Evolutionary conservation across 2,329 filamentous ascomycete genomes (phyloP), one percentile per base, ranked within the genome.

Genomic region (Didymella pomorum): DNA sequence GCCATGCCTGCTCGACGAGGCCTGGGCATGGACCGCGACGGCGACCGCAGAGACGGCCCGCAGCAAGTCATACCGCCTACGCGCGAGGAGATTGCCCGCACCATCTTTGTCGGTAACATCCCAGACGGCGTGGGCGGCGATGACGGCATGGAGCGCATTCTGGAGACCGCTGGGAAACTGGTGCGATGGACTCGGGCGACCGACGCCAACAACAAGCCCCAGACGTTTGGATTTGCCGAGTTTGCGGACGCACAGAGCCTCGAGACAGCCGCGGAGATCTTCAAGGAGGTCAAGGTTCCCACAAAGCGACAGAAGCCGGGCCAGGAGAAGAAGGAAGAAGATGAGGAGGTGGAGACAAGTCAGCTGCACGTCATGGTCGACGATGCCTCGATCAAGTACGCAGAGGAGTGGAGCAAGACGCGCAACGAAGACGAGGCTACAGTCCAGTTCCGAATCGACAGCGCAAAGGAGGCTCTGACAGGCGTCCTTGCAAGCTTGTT

Each of bases 171-270:
- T 0, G 93, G 93, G 39, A 88, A 84, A 72, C 79, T 99, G 62
- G 87, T 90, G 63, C 88, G 92, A 69, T 99, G 93, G 93, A 93
- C 93, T 63, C 83, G 92, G 60, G 89, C 88, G 31, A 87, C 86
- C 18, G 87, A 91, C 75, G 87, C 89, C n/a, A 88, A 92, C 65
- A 87, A 90, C 65, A 95, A 94, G 79, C 88, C 88, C 55, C 89
- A 89, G 78, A 89, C 89, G 63, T 98, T 98, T 81, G 95, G 94
- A 14, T 98, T 99, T 79, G 95, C 94, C 59, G 91, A 97, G 78
- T 99, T 91, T 77, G 94, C 97, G 63, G 93, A 98, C 76, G 87
- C 89, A 23, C 91, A 97, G 76, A 94, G 93, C 65, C 83, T 99
- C 66, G 88, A 89, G 75, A 89, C 89, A 43, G 95, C 94, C 42